A percentile compares a stretch with the other conserved stretches of the same genome.
phyloP scores from a whole-genome alignment of 331 rosid genomes.

The Pyrus hybrid region DNA sequence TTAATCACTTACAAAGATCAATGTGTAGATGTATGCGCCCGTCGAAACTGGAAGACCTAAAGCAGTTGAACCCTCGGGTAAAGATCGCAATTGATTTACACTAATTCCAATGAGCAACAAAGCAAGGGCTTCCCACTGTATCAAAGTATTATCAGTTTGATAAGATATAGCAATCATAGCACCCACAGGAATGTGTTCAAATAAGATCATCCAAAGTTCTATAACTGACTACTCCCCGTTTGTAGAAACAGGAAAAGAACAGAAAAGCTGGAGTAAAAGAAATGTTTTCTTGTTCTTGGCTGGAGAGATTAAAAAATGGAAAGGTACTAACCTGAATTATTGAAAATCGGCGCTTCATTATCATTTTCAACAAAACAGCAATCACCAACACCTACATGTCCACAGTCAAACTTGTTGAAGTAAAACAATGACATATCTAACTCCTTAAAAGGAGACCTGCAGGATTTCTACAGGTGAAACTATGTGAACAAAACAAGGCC shows the following conservation, averaged over 20 bases:
- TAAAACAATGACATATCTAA: neutral
- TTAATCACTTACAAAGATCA: conserved; percentile 61
- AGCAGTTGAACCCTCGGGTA: conserved; percentile 67
- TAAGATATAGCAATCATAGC: neutral
- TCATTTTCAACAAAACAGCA: conserved; percentile 69
- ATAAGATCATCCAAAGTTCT: conserved; percentile 2
- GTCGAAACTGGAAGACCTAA: conserved; percentile 65
- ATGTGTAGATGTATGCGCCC: conserved; percentile 65
- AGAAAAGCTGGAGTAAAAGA: neutral
- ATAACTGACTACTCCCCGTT: conserved; percentile 3
- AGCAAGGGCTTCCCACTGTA: conserved; percentile 97
- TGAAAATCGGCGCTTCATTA: conserved; percentile 84
- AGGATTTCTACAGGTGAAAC: neutral
- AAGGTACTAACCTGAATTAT: conserved; percentile 65
- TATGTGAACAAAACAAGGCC: neutral
- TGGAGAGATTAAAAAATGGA: neutral
- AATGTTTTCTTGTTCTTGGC: neutral
- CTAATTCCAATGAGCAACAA: conserved; percentile 83
- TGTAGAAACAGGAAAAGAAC: neutral
- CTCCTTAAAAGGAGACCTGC: neutral
- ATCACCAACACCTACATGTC: conserved; percentile 80
- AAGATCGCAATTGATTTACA: conserved; percentile 72
- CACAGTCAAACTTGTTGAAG: conserved; percentile 9
- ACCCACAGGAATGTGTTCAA: conserved; percentile 11
- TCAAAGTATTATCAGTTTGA: conserved; percentile 16